Conservation (phyloP, 108 stramenopile species). For the Pseudonitzschia pungens region DNA sequence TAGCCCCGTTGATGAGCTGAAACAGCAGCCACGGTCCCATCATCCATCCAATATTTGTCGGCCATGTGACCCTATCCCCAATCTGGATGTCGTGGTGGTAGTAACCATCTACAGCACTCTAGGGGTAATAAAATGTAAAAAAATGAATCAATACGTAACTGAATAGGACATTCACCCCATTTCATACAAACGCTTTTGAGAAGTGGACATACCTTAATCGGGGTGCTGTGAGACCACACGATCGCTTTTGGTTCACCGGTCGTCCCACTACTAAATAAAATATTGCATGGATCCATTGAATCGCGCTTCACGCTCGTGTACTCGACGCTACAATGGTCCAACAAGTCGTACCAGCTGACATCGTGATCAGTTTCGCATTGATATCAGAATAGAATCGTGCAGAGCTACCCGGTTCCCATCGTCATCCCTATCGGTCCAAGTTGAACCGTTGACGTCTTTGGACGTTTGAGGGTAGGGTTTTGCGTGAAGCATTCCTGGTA, state of each 20-base stretch:
- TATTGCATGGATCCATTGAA: slow-evolving; percentile 41
- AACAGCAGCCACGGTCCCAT: slow-evolving; percentile 48
- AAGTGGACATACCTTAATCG: slow-evolving; percentile 26
- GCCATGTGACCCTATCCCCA: slow-evolving; percentile 41
- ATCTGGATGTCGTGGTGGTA: slow-evolving; percentile 43
- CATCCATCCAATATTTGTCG: slow-evolving; percentile 47
- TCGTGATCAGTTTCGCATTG: slow-evolving; percentile 28
- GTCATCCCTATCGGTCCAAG: slow-evolving; percentile 17
- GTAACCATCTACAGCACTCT: slow-evolving; percentile 38
- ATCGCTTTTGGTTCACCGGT: slow-evolving; percentile 47
- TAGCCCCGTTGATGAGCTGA: slow-evolving; percentile 42
- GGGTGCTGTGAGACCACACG: slow-evolving; percentile 42
- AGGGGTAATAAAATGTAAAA: background rate
- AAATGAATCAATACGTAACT: background rate
- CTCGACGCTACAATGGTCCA: slow-evolving; percentile 20
- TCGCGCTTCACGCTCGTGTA: slow-evolving; percentile 23
- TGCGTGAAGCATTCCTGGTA: slow-evolving; percentile 38
- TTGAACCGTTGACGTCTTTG: slow-evolving; percentile 15
- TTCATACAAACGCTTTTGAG: background rate
- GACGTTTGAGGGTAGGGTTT: slow-evolving; percentile 11
- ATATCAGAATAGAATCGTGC: slow-evolving; percentile 18
- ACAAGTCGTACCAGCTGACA: slow-evolving; percentile 33
- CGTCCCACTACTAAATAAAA: slow-evolving; percentile 43
- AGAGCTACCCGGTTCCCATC: slow-evolving; percentile 16
- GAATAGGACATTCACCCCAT: background rate